Evolutionary conservation across 2,329 filamentous ascomycete species (phyloP).

Genomic region (Magnaporthiopsis incrustans): DNA sequence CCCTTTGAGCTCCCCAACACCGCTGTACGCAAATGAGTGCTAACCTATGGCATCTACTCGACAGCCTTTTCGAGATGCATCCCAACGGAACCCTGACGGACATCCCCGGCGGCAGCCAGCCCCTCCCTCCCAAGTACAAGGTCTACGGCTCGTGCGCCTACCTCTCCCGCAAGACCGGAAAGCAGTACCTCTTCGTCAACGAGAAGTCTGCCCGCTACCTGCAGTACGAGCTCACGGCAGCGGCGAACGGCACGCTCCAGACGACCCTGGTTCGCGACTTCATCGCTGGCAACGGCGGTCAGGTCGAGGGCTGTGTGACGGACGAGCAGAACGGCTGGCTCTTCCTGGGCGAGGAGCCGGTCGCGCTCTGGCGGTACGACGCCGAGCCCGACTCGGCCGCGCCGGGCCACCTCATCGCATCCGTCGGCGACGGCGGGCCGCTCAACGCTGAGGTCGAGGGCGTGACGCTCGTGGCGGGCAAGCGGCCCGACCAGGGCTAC

Average conservation of each 20-base stretch:
- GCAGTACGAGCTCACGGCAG: constrained; percentile 40
- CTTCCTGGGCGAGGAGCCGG: constrained; percentile 43
- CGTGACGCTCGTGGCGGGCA: constrained; percentile 40
- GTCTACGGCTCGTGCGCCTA: constrained; percentile 47
- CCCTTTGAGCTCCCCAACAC: neutral
- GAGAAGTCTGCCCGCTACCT: constrained; percentile 45
- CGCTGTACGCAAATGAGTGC: neutral
- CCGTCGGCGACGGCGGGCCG: constrained; percentile 33
- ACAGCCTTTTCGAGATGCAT: constrained; percentile 40
- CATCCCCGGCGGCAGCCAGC: constrained; percentile 38
- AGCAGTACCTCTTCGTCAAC: constrained; percentile 47
- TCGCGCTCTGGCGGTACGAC: constrained; percentile 42
- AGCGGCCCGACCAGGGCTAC: constrained; percentile 34
- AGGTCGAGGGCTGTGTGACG: constrained; percentile 45
- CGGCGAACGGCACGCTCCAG: constrained; percentile 30
- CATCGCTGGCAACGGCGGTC: constrained; percentile 39
- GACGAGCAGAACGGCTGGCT: constrained; percentile 43
- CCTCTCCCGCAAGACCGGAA: constrained; percentile 35
- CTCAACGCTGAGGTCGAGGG: constrained; percentile 48
- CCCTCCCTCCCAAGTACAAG: constrained; percentile 33
- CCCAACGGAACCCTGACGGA: constrained; percentile 32
- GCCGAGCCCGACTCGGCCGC: constrained; percentile 37
- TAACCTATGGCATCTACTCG: neutral
- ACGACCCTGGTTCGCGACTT: constrained; percentile 43
- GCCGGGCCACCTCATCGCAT: constrained; percentile 27